Conservation (phyloP, 2,329 filamentous ascomycete species). For the Cryphonectria japonica region DNA sequence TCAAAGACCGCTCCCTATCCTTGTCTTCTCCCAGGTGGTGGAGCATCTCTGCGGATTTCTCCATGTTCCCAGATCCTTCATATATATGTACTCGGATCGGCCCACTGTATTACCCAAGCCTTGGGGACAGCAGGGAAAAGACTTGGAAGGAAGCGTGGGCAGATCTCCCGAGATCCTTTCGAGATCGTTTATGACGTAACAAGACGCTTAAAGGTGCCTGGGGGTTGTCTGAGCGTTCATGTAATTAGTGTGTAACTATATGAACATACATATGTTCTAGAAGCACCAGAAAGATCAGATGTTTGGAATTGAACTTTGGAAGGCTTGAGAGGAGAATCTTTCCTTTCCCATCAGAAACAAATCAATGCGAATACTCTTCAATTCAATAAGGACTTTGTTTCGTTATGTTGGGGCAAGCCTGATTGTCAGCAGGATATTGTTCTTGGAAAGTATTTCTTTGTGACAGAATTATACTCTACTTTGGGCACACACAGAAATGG, state of each 20-base stretch:
- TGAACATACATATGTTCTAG: not conserved
- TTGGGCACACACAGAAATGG: too few species aligned
- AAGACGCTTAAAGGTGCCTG: not conserved
- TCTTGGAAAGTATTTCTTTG: too few species aligned
- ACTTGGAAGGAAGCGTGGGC: not conserved
- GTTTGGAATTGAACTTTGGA: not conserved
- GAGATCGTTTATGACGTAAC: not conserved
- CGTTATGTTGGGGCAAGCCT: not conserved
- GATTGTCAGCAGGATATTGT: not conserved
- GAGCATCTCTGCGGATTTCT: not conserved
- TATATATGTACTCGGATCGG: not conserved
- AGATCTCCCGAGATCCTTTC: not conserved
- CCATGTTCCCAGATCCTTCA: not conserved
- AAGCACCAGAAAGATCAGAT: not conserved
- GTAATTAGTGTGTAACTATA: not conserved
- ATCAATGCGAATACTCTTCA: too few species aligned
- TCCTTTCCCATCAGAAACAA: not conserved
- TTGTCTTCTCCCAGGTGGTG: not conserved
- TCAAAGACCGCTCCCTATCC: not conserved
- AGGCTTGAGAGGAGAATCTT: not conserved
- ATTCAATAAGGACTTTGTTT: too few species aligned
- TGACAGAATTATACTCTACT: too few species aligned
- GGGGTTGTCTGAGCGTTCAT: not conserved
- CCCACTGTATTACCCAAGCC: not conserved
- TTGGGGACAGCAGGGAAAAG: not conserved